phyloP scores from a whole-genome alignment of 1,284 basidiomycete species.

The Malassezia vespertilionis region DNA sequence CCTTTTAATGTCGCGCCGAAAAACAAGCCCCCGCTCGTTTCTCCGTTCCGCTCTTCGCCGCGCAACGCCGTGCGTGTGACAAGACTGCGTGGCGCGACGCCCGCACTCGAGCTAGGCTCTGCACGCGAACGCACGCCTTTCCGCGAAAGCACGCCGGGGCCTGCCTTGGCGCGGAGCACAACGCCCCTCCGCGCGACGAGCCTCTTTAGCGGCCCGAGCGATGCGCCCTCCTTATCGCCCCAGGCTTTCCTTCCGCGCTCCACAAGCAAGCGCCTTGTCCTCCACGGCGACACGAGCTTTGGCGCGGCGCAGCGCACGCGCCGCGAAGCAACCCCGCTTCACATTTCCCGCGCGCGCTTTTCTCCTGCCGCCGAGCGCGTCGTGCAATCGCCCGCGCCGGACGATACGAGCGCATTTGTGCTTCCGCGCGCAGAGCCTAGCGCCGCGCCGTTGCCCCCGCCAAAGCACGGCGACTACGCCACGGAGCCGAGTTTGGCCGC shows the following conservation, averaged over 20 bases:
- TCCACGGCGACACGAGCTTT: constrained; percentile 53
- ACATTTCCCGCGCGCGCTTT: constrained; percentile 14
- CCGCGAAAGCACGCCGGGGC: constrained; percentile 41
- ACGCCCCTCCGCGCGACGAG: constrained; percentile 37
- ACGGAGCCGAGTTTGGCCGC: constrained; percentile 30
- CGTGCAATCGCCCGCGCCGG: constrained; percentile 3
- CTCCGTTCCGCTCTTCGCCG: constrained; percentile 49
- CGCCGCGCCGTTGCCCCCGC: constrained; percentile 18
- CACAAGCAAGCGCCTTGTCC: constrained; percentile 86
- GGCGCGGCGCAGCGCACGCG: constrained; percentile 21
- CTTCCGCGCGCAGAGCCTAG: constrained; percentile 20
- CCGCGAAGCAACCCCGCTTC: not conserved
- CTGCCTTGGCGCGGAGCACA: constrained; percentile 14
- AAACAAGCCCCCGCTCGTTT: constrained; percentile 50
- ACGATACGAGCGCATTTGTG: constrained; percentile 26
- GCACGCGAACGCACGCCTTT: constrained; percentile 29
- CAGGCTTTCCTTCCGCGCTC: constrained; percentile 61
- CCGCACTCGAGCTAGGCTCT: constrained; percentile 25
- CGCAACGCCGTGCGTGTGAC: constrained; percentile 38
- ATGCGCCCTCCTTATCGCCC: constrained; percentile 47
- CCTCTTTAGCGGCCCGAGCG: constrained; percentile 54
- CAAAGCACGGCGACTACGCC: constrained; percentile 36
- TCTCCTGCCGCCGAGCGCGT: constrained; percentile 15
- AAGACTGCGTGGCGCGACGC: constrained; percentile 39
- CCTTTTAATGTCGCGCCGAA: constrained; percentile 48